Evolutionary conservation across 1,284 basidiomycete genomes (phyloP), one percentile per base, ranked within the genome.

Genomic region (Ceratobasidium sp.): DNA sequence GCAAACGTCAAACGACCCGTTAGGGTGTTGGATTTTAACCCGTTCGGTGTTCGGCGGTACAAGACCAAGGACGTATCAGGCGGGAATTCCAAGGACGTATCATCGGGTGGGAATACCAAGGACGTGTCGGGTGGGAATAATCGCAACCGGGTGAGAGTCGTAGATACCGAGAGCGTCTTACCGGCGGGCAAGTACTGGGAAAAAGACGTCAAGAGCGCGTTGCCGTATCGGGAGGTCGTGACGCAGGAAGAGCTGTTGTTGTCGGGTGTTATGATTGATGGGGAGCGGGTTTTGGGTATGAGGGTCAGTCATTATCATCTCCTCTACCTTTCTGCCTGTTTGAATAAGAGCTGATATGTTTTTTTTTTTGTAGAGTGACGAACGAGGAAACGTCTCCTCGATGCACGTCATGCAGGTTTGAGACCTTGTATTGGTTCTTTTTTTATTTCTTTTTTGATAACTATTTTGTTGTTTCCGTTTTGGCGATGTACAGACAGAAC

Each of bases 321-420:
- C 42, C 44, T 46, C 26, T 18, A 7, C 18, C 12, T 26, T 61
- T 40, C 33, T 33, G 33, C 33, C 33, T 15, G 4, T 46, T 51
- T 46, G 9, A n/a, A 49, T 26, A 2, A 2, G 26, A 55, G 26
- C 44, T 20, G 7, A 39, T 46, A 49, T 70, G 42, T 49, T 66
- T 10, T 2, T 46, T 58, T 55, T 44, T 60, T 44, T 71, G 13
- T 42, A 76, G 72, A 76, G 72, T 33, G 72, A 76, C 18, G 72
- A 76, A 23, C 33, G 72, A 42, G 72, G 72, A 28, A 76, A 76
- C 61, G 72, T 76, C 28, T 76, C 72, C 28, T 61, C 44, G 51
- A 76, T 76, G 72, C 72, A 76, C 26, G 72, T 76, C n/a, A 76
- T 76, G 72, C 72, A 76, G 28, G 61, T 76, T 33, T 76, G 23